Base-by-base conservation (phyloP, 257 asterid species). In the Forsythia viridissima region DNA sequence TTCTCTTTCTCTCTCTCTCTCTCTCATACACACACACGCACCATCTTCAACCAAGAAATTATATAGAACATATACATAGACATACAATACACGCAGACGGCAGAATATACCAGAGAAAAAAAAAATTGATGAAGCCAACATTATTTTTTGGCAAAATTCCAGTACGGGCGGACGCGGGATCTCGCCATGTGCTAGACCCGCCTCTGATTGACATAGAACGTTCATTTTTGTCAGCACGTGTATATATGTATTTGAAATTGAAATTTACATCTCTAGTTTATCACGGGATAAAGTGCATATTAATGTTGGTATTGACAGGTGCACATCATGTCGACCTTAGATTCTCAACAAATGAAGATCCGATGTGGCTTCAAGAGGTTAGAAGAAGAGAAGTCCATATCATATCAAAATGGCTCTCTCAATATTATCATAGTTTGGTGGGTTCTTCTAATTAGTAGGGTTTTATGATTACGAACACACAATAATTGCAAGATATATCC, bases 301-400 rank as follows among this genome's bases (percentile, higher is more conserved):
- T 8, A 59, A 59, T 20, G 67, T 3, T 48, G 34, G 57, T 36
- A 18, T 36, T 79, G 39, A 9, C 80, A 93, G 97, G 97, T 52
- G 97, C 97, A 10, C 98, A 94, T 80, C 98, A 94, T 57, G 92
- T 91, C 72, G 98, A 94, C 83, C 91, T 94, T 16, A 84, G 98
- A 79, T 91, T 82, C 87, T 89, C 97, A 39, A 88, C 97, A 38
- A 83, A 51, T 24, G 90, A 90, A 85, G 98, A 94, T 82, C 98
- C 98, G 57, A 71, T 85, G 51, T 94, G 98, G 98, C 98, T 92
- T 9, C 79, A 69, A 79, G 76, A 85, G 68, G 89, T 89, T 36
- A 89, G 98, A 57, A 79, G 76, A 72, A 87, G 77, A 83, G 97
- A 93, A 85, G 80, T 88, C 57, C 80, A 72, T 4, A 89, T 90